phyloP scores from a whole-genome alignment of 2,329 filamentous ascomycete species.

The Verticillium tricorpus region DNA sequence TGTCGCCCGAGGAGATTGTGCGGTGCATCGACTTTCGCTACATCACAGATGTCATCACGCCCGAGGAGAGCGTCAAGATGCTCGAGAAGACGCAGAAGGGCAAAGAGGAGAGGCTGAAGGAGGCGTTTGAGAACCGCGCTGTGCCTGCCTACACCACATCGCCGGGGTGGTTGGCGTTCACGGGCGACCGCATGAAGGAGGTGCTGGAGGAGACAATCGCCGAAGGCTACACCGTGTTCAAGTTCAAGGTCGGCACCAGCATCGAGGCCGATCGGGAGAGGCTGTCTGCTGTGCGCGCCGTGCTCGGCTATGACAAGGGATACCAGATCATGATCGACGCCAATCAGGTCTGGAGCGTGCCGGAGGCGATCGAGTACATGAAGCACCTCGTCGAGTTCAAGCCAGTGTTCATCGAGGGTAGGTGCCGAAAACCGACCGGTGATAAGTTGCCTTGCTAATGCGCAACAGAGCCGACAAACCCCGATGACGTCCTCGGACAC shows the following conservation, averaged over 20 bases:
- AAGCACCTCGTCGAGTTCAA: constrained; percentile 61
- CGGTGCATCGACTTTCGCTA: constrained; percentile 67
- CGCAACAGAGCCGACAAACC: constrained; percentile 58
- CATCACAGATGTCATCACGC: constrained; percentile 65
- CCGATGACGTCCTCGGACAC: constrained; percentile 66
- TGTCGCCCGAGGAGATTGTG: constrained; percentile 64
- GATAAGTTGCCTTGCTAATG: not conserved
- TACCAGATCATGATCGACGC: constrained; percentile 67
- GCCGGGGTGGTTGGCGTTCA: constrained; percentile 65
- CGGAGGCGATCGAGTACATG: constrained; percentile 65
- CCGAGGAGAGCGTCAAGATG: constrained; percentile 58
- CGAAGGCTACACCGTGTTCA: constrained; percentile 62
- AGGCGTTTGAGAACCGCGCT: constrained; percentile 54
- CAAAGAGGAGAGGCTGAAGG: constrained; percentile 55
- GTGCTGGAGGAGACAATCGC: constrained; percentile 55
- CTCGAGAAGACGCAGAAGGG: constrained; percentile 52
- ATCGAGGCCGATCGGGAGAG: constrained; percentile 54
- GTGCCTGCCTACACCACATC: constrained; percentile 67
- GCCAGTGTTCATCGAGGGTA: constrained; percentile 52
- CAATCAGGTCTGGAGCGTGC: constrained; percentile 66
- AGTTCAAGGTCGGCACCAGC: constrained; percentile 61
- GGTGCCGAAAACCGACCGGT: not conserved
- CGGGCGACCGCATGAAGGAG: constrained; percentile 60
- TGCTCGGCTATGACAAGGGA: constrained; percentile 61
- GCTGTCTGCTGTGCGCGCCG: constrained; percentile 53